Evolutionary conservation across 352 stramenopile species (phyloP), one percentile per base, ranked within the genome.

Genomic region (Phytophthora boehmeriae): DNA sequence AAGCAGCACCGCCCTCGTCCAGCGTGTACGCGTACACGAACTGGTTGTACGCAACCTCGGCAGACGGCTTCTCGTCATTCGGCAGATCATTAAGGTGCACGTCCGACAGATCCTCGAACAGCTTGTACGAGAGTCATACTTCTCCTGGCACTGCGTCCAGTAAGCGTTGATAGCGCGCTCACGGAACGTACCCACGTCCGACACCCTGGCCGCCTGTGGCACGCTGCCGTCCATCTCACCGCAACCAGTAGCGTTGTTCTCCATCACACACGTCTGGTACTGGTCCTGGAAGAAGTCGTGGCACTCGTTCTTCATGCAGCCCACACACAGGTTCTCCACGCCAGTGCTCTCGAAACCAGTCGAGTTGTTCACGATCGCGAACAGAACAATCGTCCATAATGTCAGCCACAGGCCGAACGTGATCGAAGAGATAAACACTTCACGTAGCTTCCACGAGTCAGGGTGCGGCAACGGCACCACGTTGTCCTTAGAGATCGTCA

Each of bases 401-500:
- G 76, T 78, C 47, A 91, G 59, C 80, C 79, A 91, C 43, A 89
- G 51, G 28, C 82, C 82, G 55, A 90, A 91, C 43, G 63, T 65
- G 51, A 89, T 88, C 34, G 78, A 88, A 16, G 73, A 76, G 38
- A 90, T 78, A 56, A 90, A 90, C 50, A 90, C 76, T 55, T 87
- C 67, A 57, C 80, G 79, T 41, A 90, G 59, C 65, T 89, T 88
- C 81, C 81, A 89, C 62, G 78, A 88, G 71, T 89, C 78, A 2
- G 81, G 81, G 38, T 72, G 63, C 27, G 78, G 81, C 56, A 72
- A 86, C 19, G 81, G 68, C 44, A 75, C 75, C 53, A 89, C 84
- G 54, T 92, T 88, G 54, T 92, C 80, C 68, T 90, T 88, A 13
- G 84, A 87, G 54, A 92, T 92, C 22, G 84, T 90, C 68, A 90